phyloP scores from a whole-genome alignment of 352 stramenopile species.

The Phytopythium montanum region DNA sequence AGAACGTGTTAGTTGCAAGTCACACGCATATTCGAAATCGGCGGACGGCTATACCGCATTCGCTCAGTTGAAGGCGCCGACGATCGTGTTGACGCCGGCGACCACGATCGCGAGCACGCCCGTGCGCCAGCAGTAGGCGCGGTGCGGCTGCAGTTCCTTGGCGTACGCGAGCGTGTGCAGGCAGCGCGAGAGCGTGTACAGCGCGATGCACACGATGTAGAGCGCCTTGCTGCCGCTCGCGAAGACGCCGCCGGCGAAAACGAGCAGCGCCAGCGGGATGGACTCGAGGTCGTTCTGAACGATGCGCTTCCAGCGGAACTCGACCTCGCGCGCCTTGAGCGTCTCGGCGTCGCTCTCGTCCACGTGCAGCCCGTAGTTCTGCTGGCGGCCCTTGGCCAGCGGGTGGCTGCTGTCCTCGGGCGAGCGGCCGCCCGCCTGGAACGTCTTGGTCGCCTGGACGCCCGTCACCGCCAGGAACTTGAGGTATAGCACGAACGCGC shows the following conservation, averaged over 20 bases:
- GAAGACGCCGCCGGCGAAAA: conserved; percentile 26
- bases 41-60: background rate
- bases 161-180: conserved; percentile 51
- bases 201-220: conserved; percentile 13
- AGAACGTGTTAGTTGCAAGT: background rate
- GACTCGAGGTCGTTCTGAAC: conserved; percentile 49
- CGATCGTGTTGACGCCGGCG: conserved; percentile 31
- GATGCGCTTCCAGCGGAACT: conserved; percentile 44
- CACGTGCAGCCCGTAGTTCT: conserved; percentile 29
- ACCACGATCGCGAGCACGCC: conserved; percentile 37
- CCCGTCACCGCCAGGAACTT: conserved; percentile 31
- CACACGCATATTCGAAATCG: background rate
- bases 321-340: conserved; percentile 24
- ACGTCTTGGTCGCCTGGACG: conserved; percentile 37
- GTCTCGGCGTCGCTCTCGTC: conserved; percentile 20
- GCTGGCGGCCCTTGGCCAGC: conserved; percentile 26
- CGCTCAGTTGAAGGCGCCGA: conserved; percentile 27
- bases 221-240: conserved; percentile 29
- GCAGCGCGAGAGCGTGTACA: conserved; percentile 40
- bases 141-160: conserved; percentile 45
- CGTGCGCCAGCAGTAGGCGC: conserved; percentile 42
- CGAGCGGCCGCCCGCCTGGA: conserved; percentile 27
- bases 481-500: conserved; percentile 32
- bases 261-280: conserved; percentile 32
- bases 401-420: conserved; percentile 32